phyloP scores from a whole-genome alignment of 345 rosid genomes.

The Hibiscus trionum region DNA sequence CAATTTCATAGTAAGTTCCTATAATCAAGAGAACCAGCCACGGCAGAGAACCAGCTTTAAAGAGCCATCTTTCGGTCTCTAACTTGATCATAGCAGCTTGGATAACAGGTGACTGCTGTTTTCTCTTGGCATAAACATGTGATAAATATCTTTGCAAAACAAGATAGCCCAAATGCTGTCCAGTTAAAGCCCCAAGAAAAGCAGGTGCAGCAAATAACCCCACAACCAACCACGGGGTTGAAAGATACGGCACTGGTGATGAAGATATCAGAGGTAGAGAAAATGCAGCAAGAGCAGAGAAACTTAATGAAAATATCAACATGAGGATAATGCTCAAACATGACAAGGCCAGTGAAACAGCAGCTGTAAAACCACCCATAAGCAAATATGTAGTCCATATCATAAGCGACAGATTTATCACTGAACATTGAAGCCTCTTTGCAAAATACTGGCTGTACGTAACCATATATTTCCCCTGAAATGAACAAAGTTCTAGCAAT shows the following conservation, averaged over 20 bases:
- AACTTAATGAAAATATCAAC: constrained; percentile 69
- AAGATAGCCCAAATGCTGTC: constrained; percentile 73
- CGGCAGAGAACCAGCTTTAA: constrained; percentile 73
- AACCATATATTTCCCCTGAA: constrained; percentile 80
- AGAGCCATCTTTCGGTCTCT: constrained; percentile 95
- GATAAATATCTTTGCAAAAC: constrained; percentile 46
- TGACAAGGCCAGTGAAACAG: constrained; percentile 52
- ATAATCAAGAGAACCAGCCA: constrained; percentile 68
- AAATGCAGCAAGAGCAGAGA: constrained; percentile 61
- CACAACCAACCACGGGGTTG: constrained; percentile 67
- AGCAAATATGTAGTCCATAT: constrained; percentile 72
- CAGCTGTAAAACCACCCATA: constrained; percentile 86
- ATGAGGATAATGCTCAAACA: constrained; percentile 56
- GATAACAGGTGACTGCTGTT: constrained; percentile 34
- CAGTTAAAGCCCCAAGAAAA: constrained; percentile 71
- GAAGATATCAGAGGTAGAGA: constrained; percentile 61
- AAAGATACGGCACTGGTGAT: constrained; percentile 74
- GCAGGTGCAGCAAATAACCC: constrained; percentile 94
- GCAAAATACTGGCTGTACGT: constrained; percentile 59
- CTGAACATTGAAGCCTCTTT: constrained; percentile 64
- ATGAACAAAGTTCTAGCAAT: constrained; percentile 18
- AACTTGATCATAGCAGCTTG: constrained; percentile 54
- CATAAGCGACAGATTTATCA: constrained; percentile 70
- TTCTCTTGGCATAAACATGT: constrained; percentile 40
- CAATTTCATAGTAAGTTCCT: constrained; percentile 68